Conservation (phyloP, 192 early-diverging fungal species). For the Coemansia sp. region DNA sequence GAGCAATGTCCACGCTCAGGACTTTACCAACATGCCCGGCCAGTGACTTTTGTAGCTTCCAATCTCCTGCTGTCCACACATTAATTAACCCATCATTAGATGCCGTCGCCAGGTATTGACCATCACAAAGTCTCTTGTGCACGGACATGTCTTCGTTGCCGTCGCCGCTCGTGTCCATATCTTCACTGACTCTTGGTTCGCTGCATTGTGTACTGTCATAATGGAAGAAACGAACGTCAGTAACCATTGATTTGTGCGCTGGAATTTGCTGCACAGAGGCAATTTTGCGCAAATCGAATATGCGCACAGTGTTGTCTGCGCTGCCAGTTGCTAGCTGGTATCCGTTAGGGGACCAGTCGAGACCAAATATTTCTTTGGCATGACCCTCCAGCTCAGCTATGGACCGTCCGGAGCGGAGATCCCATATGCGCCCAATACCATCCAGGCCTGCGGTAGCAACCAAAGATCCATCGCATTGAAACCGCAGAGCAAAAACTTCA, state of each 20-base stretch:
- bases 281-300: constrained; percentile 83
- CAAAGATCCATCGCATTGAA: constrained; percentile 90
- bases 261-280: constrained; percentile 59
- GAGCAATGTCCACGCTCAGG: constrained; percentile 77
- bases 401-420: constrained; percentile 86
- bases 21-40: constrained; percentile 89
- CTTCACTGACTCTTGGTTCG: constrained; percentile 10
- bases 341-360: constrained; percentile 93
- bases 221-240: constrained; percentile 72
- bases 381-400: constrained; percentile 89
- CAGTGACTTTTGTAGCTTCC: constrained; percentile 83
- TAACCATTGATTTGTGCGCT: constrained; percentile 88
- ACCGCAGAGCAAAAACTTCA: constrained; percentile 89
- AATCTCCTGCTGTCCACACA: constrained; percentile 93
- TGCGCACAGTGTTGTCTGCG: constrained; percentile 86
- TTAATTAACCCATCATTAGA: constrained; percentile 92
- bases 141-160: background rate
- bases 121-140: constrained; percentile 51
- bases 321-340: constrained; percentile 90
- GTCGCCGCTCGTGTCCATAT: constrained; percentile 20
- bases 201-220: constrained; percentile 13
- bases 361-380: constrained; percentile 80
- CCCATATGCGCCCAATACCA: constrained; percentile 93
- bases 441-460: constrained; percentile 90
- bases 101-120: constrained; percentile 76